phyloP scores from a whole-genome alignment of 1,284 basidiomycete genomes.

The Moesziomyces antarcticus region DNA sequence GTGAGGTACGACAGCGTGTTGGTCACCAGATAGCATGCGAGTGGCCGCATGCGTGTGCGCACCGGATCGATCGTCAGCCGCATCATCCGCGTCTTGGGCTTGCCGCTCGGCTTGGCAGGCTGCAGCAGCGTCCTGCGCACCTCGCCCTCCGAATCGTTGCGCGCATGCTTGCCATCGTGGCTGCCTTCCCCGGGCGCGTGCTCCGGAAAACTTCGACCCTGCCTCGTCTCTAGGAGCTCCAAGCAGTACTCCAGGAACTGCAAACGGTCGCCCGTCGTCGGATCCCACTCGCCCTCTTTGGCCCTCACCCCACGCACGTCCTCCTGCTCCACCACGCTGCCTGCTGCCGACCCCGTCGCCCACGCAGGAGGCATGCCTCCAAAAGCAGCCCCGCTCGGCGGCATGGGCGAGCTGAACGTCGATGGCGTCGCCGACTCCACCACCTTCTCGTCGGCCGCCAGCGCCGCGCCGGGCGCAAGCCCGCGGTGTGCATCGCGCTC shows the following conservation, averaged over 20 bases:
- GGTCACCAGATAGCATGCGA: slow-evolving; percentile 36
- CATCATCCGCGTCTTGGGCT: slow-evolving; percentile 52
- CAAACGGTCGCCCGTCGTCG: slow-evolving; percentile 40
- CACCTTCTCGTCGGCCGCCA: neutral
- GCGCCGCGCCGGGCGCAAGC: neutral
- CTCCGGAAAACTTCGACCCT: slow-evolving; percentile 53
- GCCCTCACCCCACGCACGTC: slow-evolving; percentile 31
- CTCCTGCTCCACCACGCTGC: slow-evolving; percentile 27
- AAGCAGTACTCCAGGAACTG: slow-evolving; percentile 57
- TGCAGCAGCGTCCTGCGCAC: slow-evolving; percentile 6
- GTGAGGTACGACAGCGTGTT: slow-evolving; percentile 36
- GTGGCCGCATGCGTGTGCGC: slow-evolving; percentile 45
- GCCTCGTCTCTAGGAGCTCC: slow-evolving; percentile 59
- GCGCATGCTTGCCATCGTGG: neutral
- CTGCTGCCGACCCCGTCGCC: neutral
- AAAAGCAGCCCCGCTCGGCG: slow-evolving; percentile 12
- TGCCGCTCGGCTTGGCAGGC: slow-evolving; percentile 5
- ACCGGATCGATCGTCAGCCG: slow-evolving; percentile 65
- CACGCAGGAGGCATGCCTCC: slow-evolving; percentile 12
- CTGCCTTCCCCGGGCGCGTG: slow-evolving; percentile 4
- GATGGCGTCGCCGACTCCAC: slow-evolving; percentile 25
- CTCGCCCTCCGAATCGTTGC: slow-evolving; percentile 3
- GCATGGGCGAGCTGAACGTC: slow-evolving; percentile 33
- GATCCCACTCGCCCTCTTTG: slow-evolving; percentile 46
- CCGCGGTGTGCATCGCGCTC: slow-evolving; percentile 21